Conservation (phyloP, 139 green algal species). For the Chlamydomonas eustigma region DNA sequence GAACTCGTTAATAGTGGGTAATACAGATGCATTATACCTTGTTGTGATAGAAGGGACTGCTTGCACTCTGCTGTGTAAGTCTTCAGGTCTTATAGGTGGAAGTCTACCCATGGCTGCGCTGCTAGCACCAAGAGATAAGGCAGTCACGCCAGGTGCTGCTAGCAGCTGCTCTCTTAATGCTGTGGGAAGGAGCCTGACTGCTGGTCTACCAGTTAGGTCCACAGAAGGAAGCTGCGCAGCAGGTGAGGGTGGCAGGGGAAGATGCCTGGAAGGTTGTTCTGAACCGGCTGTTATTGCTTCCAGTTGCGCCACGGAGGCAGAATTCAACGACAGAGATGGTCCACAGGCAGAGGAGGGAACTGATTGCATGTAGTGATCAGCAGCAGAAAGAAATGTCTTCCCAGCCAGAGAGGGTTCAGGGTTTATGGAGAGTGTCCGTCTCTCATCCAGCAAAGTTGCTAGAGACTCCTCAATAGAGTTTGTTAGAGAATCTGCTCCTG, state of each 20-base stretch:
- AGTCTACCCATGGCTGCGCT: background rate
- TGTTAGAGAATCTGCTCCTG: background rate
- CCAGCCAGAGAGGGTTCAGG: too few species aligned
- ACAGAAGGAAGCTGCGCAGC: background rate
- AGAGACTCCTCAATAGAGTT: too few species aligned
- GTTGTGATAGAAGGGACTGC: too few species aligned
- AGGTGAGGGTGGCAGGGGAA: background rate
- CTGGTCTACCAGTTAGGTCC: background rate
- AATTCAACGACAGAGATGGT: background rate
- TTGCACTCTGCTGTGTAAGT: too few species aligned
- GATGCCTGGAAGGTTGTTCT: background rate
- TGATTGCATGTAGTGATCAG: too few species aligned
- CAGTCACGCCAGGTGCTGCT: background rate
- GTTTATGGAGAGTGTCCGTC: too few species aligned
- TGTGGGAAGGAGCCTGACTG: background rate
- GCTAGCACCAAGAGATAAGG: background rate
- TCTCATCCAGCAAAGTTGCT: too few species aligned
- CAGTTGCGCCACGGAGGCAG: background rate
- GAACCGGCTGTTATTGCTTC: too few species aligned
- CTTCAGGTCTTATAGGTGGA: background rate
- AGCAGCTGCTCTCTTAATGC: background rate
- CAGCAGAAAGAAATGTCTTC: too few species aligned
- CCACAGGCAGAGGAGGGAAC: too few species aligned
- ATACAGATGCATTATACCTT: background rate
- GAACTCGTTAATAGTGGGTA: background rate